phyloP scores from a whole-genome alignment of 106 monocot species.

The Acanthochlamys bracteata region DNA sequence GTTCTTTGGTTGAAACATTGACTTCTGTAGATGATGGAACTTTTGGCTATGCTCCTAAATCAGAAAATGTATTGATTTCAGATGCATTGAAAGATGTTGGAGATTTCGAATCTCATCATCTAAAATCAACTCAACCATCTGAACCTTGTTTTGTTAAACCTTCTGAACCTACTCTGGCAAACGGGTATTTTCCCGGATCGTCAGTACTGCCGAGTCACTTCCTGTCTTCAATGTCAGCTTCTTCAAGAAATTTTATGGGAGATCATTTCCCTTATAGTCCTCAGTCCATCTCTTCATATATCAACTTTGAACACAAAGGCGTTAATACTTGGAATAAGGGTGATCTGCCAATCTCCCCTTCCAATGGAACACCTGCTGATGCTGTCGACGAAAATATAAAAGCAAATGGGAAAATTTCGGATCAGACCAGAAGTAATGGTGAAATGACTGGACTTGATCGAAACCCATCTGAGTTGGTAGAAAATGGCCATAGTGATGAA shows the following conservation, averaged over 20 bases:
- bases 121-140: slow-evolving; percentile 7
- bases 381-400: not conserved
- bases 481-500: slow-evolving; percentile 12
- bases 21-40: slow-evolving; percentile 3
- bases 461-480: slow-evolving; percentile 23
- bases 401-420: not conserved
- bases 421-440: slow-evolving; percentile 7
- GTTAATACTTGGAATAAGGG: slow-evolving; percentile 1
- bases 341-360: slow-evolving; percentile 13
- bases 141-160: slow-evolving; percentile 10
- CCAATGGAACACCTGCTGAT: slow-evolving; percentile 15
- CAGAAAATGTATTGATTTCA: slow-evolving; percentile 30
- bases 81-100: slow-evolving; percentile 16
- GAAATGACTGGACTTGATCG: slow-evolving; percentile 10
- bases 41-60: slow-evolving; percentile 1
- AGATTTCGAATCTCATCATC: not conserved
- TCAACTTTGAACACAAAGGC: slow-evolving; percentile 15
- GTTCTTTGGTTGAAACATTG: not conserved
- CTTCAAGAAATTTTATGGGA: slow-evolving; percentile 15
- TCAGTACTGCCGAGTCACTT: slow-evolving; percentile 6
- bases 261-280: slow-evolving; percentile 11
- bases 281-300: slow-evolving; percentile 22
- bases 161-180: slow-evolving; percentile 10
- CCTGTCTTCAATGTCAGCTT: slow-evolving; percentile 35
- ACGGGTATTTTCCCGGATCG: slow-evolving; percentile 3